phyloP scores from a whole-genome alignment of 768 basidiomycete species.

The Floccularia luteovirens region DNA sequence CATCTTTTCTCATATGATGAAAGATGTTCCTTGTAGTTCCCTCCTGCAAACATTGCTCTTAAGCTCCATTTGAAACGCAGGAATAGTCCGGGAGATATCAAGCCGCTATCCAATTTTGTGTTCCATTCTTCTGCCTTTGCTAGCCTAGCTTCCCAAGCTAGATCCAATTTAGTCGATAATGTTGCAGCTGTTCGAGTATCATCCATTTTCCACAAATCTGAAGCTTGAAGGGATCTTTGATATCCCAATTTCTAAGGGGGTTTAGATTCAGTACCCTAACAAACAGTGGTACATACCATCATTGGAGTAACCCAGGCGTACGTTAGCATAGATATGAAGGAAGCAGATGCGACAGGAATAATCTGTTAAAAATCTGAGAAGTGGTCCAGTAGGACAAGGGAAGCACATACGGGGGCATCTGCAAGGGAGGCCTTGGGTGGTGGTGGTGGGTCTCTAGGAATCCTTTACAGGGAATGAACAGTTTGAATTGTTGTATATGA shows the following conservation, averaged over 20 bases:
- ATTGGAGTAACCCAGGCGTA: conserved; percentile 61
- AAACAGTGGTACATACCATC: conserved; percentile 36
- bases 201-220: conserved; percentile 69
- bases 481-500: background rate
- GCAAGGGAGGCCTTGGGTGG: conserved; percentile 46
- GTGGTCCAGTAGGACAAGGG: too few relatives aligned
- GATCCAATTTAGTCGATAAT: conserved; percentile 48
- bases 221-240: conserved; percentile 65
- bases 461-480: conserved; percentile 25
- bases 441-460: conserved; percentile 51
- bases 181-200: conserved; percentile 35
- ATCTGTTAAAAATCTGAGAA: conserved; percentile 21
- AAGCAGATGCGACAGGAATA: conserved; percentile 54
- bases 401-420: conserved; percentile 37
- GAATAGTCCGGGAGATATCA: conserved; percentile 30
- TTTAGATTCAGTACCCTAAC: too few relatives aligned
- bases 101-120: conserved; percentile 32
- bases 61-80: conserved; percentile 35
- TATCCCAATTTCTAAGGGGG: conserved; percentile 63
- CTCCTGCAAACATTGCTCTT: conserved; percentile 16
- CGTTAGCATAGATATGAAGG: conserved; percentile 49
- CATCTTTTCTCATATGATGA: conserved; percentile 30
- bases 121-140: conserved; percentile 51
- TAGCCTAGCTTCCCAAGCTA: conserved; percentile 43
- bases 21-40: conserved; percentile 16